A percentile compares a stretch with the other conserved stretches of the same genome.
Evolutionary conservation across 1,284 basidiomycete species (phyloP).

Genomic region (Microbotryum violaceum): DNA sequence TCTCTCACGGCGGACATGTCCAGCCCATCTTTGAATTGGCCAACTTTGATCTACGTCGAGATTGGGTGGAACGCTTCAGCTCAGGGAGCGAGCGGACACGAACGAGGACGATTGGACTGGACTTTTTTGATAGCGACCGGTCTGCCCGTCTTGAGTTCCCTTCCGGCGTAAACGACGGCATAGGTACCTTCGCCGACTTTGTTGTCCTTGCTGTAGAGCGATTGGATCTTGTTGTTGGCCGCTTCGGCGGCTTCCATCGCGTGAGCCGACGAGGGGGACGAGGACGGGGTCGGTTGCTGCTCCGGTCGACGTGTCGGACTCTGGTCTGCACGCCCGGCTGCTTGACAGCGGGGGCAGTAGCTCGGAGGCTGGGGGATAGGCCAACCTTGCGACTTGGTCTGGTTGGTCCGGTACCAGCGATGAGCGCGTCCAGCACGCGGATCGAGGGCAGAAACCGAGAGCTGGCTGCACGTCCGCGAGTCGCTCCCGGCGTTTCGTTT

Average conservation of each 20-base stretch:
- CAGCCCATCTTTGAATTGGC: slow-evolving; percentile 93
- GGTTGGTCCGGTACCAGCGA: too few relatives aligned
- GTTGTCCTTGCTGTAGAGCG: slow-evolving; percentile 34
- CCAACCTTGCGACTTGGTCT: too few relatives aligned
- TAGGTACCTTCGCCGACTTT: slow-evolving; percentile 82
- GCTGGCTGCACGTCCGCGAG: too few relatives aligned
- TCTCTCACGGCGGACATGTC: slow-evolving; percentile 98
- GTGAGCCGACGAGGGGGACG: not conserved
- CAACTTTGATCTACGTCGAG: slow-evolving; percentile 65
- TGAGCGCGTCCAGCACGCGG: too few relatives aligned
- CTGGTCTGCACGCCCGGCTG: too few relatives aligned
- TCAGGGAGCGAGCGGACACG: not conserved
- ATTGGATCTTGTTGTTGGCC: slow-evolving; percentile 28
- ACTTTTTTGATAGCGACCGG: slow-evolving; percentile 92
- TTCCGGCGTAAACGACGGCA: slow-evolving; percentile 83
- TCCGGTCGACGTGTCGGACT: too few relatives aligned
- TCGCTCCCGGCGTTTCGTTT: too few relatives aligned
- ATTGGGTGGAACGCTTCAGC: not conserved
- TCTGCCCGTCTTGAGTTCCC: slow-evolving; percentile 59
- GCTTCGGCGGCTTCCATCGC: slow-evolving; percentile 33
- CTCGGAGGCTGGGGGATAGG: too few relatives aligned
- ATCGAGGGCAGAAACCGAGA: too few relatives aligned
- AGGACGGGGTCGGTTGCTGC: not conserved
- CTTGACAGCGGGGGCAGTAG: not conserved
- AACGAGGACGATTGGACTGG: slow-evolving; percentile 20